Evolutionary conservation across 2,329 filamentous ascomycete species (phyloP), one percentile per base, ranked within the genome.

Genomic region (Colletotrichum tamarilloi): DNA sequence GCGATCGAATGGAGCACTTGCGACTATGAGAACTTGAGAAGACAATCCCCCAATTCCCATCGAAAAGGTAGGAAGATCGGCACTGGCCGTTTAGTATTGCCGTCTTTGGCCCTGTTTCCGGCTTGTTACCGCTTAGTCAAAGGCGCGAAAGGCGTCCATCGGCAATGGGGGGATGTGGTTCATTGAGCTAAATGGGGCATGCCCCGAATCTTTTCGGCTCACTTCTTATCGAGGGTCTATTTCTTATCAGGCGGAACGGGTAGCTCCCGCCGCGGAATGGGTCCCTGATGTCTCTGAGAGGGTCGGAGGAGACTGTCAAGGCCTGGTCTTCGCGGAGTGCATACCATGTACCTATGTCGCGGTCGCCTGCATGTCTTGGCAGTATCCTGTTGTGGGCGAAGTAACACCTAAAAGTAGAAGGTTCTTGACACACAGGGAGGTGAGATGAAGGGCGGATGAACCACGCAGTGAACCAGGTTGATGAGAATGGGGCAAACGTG

Each of bases 241-340:
- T 24, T 35, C 60, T 73, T 73, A 73, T 71, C 71, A 24, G 67
- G 52, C 71, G 71, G 46, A 65, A 70, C 42, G 52, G 67, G 60
- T 35, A 70, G 67, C 56, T 73, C 60, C 70, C 30, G 22, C 42
- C 11, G 30, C 28, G 52, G 38, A 26, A n/a, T 32, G 42, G 49
- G 1, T 42, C 12, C 59, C 59, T 38, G 22, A 53, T 30, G 42
- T 28, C 8, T 58, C 59, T 38, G 22, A 53, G 5, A 56, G 8
- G 63, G 26, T 30, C 24, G 52, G 53, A 28, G 38, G 28, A 46
- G 2, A 26, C 62, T 12, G 46, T 30, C 62, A 9, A 46, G 65
- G 22, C 16, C 22, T 24, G 65, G 22, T 28, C 16, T 24, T 55
- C 35, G 49, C 26, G 32, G 30, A 38, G 49, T 49, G 65, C 65